Evolutionary conservation across 2,329 filamentous ascomycete genomes (phyloP).

Genomic region (Cercospora zeae-maydis): DNA sequence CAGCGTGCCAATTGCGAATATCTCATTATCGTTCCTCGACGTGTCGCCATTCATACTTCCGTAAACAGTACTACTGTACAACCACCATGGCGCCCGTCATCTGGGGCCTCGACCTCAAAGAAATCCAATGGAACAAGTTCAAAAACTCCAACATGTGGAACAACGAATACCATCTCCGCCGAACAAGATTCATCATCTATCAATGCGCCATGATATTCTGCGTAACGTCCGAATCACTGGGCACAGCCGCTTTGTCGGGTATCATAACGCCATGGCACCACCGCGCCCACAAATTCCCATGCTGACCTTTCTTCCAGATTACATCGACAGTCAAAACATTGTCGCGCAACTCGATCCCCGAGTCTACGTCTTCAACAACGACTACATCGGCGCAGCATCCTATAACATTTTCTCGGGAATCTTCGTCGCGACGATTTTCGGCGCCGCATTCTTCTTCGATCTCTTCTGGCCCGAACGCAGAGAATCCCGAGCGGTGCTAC

Average conservation of each 20-base stretch:
- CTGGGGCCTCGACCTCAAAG: constrained; percentile 56
- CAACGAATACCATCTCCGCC: constrained; percentile 51
- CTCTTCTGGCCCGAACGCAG: constrained; percentile 57
- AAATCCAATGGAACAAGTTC: constrained; percentile 59
- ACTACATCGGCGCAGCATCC: constrained; percentile 53
- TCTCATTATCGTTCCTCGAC: background rate
- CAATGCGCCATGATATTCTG: constrained; percentile 58
- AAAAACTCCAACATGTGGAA: constrained; percentile 56
- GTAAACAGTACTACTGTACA: background rate
- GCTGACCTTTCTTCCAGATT: constrained; percentile 40
- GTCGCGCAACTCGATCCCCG: constrained; percentile 41
- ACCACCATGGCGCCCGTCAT: constrained; percentile 44
- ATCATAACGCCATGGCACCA: constrained; percentile 16
- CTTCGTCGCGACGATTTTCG: constrained; percentile 57
- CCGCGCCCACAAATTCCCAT: background rate
- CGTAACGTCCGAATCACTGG: constrained; percentile 55
- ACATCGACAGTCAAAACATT: constrained; percentile 52
- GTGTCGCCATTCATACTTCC: background rate
- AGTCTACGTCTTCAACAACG: constrained; percentile 51
- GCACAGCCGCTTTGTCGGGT: constrained; percentile 55
- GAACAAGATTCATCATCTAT: constrained; percentile 59
- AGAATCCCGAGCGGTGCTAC: constrained; percentile 48
- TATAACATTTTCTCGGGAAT: constrained; percentile 60
- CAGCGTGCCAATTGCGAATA: background rate
- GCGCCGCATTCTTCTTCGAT: constrained; percentile 59